These are phyloP conservation scores for Pseudogymnoascus sp. DNA, from an alignment of 2,329 filamentous ascomycete species.

Conservation along the genomic window DNA sequence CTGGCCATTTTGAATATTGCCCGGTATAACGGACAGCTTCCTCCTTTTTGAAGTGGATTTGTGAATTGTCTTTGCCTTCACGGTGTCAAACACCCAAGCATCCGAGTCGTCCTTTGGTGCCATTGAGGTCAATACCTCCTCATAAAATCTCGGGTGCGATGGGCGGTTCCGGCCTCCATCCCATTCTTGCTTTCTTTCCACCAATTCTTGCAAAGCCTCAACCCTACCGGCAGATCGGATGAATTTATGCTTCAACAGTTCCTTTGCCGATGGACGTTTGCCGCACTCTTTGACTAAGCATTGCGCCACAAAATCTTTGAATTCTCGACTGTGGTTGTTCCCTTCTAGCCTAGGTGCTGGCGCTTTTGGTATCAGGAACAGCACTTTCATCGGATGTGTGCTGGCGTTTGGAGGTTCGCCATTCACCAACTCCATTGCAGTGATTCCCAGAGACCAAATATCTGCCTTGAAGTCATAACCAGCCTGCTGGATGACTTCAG, in stretches of 20 bases:
- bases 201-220: conserved; percentile 78
- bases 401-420: conserved; percentile 82
- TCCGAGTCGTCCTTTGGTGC: conserved; percentile 61
- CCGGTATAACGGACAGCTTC: conserved; percentile 48
- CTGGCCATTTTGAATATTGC: conserved; percentile 28
- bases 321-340: conserved; percentile 70
- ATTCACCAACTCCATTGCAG: conserved; percentile 79
- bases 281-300: conserved; percentile 92
- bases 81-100: conserved; percentile 92
- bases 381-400: conserved; percentile 86
- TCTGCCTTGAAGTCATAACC: conserved; percentile 82
- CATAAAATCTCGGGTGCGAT: conserved; percentile 75
- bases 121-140: conserved; percentile 77
- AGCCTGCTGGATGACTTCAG: conserved; percentile 85
- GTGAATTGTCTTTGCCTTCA: conserved; percentile 59
- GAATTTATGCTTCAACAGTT: conserved; percentile 81
- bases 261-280: conserved; percentile 71
- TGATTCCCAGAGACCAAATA: conserved; percentile 89
- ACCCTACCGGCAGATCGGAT: conserved; percentile 80
- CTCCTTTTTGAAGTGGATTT: conserved; percentile 45
- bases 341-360: conserved; percentile 77
- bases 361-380: conserved; percentile 86
- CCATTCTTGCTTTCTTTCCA: conserved; percentile 73
- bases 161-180: conserved; percentile 64
- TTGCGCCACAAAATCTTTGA: conserved; percentile 86